Evolutionary conservation across 2,329 filamentous ascomycete species (phyloP).

Genomic region (Sporothrix protearum): DNA sequence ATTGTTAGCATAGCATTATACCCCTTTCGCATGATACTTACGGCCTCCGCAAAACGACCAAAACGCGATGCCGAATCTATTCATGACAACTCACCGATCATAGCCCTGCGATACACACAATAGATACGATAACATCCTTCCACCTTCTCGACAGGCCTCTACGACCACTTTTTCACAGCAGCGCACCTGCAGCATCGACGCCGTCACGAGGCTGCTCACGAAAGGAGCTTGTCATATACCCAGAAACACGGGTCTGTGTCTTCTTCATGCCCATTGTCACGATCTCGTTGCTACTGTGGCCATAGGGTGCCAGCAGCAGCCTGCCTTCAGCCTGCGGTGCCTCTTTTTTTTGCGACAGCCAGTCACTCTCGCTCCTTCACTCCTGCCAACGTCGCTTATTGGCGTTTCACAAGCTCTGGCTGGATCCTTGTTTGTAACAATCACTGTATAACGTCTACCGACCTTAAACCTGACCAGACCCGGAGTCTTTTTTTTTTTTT

Average conservation of each 20-base stretch:
- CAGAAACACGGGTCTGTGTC: background rate
- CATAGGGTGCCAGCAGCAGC: conserved; percentile 10
- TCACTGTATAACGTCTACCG: background rate
- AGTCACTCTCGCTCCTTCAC: background rate
- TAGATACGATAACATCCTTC: background rate
- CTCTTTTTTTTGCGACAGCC: background rate
- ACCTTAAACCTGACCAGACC: background rate
- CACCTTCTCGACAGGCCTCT: background rate
- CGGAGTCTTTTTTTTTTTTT: background rate
- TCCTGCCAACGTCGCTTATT: background rate
- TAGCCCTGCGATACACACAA: background rate
- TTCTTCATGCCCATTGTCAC: background rate
- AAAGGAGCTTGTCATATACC: background rate
- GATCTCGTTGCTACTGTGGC: background rate
- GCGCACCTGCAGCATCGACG: background rate
- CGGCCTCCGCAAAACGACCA: background rate
- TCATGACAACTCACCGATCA: background rate
- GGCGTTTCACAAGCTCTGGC: background rate
- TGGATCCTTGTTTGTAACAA: background rate
- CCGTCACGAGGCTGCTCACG: background rate
- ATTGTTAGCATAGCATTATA: conserved; percentile 16
- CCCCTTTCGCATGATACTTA: background rate
- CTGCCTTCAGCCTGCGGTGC: background rate
- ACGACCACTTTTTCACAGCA: background rate
- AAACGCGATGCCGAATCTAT: background rate